Evolutionary conservation across 768 basidiomycete genomes (phyloP).

Genomic region (Coprinellus micaceus): DNA sequence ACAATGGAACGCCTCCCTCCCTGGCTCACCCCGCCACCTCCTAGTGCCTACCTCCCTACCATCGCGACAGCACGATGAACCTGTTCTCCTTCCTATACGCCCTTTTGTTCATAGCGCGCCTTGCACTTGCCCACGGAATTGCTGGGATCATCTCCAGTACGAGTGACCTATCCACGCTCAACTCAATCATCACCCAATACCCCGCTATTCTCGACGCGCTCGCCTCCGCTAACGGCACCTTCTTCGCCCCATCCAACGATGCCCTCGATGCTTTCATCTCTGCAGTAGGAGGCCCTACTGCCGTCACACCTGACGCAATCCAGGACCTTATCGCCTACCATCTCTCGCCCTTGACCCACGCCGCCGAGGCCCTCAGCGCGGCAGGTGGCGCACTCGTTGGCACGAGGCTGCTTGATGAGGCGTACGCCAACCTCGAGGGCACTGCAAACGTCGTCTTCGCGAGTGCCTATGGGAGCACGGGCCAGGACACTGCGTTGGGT

Average conservation of each 20-base stretch:
- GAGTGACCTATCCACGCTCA: background rate
- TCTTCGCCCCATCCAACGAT: background rate
- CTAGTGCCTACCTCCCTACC: too few species aligned
- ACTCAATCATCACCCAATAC: background rate
- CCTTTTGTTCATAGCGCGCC: too few species aligned
- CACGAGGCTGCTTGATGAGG: background rate
- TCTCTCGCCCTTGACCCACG: background rate
- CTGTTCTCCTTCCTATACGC: too few species aligned
- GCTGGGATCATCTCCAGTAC: too few species aligned
- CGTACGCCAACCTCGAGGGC: slow-evolving; percentile 1
- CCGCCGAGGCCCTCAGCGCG: background rate
- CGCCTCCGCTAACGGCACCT: background rate
- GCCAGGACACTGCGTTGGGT: background rate
- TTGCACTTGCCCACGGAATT: too few species aligned
- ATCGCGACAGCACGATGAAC: too few species aligned
- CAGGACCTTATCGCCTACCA: slow-evolving; percentile 4
- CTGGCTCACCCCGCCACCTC: too few species aligned
- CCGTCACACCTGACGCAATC: background rate
- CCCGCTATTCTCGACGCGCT: background rate
- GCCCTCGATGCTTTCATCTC: background rate
- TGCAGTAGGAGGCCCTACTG: background rate
- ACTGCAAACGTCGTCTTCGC: slow-evolving; percentile 7
- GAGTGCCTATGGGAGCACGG: slow-evolving; percentile 3
- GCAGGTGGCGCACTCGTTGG: background rate
- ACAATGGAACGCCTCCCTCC: too few species aligned